Evolutionary conservation across 106 monocot genomes (phyloP), one percentile per base, ranked within the genome.

Genomic region (Gastrodia elata): DNA sequence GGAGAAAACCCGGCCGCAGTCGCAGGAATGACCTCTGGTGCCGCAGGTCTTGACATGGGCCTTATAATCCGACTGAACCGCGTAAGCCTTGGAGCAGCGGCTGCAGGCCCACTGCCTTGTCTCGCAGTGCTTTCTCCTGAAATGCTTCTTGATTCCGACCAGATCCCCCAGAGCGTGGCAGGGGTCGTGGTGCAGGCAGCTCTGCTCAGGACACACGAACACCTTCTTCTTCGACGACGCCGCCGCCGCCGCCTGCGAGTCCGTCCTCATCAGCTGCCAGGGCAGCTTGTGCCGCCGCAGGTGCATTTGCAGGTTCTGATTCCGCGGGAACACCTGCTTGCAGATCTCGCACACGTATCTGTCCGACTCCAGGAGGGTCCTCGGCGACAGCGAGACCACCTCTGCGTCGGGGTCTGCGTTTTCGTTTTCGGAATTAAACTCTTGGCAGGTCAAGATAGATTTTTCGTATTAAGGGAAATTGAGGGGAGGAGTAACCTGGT

Each of bases 231-330:
- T 57, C 49, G 74, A 74, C 56, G 52, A 86, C 39, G 67, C 89
- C 24, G 77, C 9, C 8, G 24, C 44, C 7, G 71, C 42, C 42
- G 20, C 42, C 59, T 37, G 14, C 26, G 43, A 27, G 13, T 76
- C 75, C 39, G 78, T 65, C 76, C 78, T 80, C 71, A 80, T 75
- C 48, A 94, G 84, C 83, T 91, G 88, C 94, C 94, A 94, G 20
- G 94, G 94, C 43, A 94, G 86, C 84, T 94, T 94, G 86, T 94
- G 94, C 71, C 94, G 77, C 70, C 94, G 77, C 72, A 88, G 84
- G 81, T 94, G 94, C 94, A 94, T 94, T 77, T 94, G 94, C 26
- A 94, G 86, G 75, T 94, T 94, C 86, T 94, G 94, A 71, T 94
- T 91, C 15, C 94, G 48, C 86, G 91, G 94, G 57, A 94, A 94